These are phyloP conservation scores for Eudorina sp. DNA, from an alignment of 139 green algal genomes.

Conservation along the genomic window DNA sequence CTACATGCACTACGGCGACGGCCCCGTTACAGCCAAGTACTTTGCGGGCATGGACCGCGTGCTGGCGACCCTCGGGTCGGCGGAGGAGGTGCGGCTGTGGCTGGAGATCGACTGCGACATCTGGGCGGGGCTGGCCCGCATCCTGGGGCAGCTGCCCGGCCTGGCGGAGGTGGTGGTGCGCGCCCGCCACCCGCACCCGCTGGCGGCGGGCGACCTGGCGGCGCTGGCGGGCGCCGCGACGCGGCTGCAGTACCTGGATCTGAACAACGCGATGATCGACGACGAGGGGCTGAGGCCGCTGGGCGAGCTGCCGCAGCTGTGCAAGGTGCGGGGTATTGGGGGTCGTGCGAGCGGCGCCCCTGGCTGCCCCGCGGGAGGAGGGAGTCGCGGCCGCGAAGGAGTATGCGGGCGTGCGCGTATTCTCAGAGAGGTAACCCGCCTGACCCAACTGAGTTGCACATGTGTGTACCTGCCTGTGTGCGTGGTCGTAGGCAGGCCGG, in stretches of 20 bases:
- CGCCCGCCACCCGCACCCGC: constrained; percentile 13
- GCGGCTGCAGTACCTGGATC: constrained; percentile 25
- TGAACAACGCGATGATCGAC: neutral
- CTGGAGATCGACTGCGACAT: constrained; percentile 50
- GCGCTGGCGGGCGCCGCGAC: neutral
- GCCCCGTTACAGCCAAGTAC: neutral
- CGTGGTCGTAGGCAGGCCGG: too few species aligned
- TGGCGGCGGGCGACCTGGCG: constrained; percentile 3
- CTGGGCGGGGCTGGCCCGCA: constrained; percentile 30
- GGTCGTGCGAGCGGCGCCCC: too few species aligned
- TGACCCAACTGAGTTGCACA: too few species aligned
- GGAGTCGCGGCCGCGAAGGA: too few species aligned
- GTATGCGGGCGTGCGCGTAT: too few species aligned
- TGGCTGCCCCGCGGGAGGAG: too few species aligned
- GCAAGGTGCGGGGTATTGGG: constrained; percentile 31
- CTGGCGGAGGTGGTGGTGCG: constrained; percentile 47
- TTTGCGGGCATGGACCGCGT: constrained; percentile 31
- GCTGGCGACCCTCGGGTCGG: constrained; percentile 14
- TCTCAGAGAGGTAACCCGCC: too few species aligned
- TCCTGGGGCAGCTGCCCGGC: constrained; percentile 37
- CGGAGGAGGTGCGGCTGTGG: constrained; percentile 44
- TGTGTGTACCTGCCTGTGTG: too few species aligned
- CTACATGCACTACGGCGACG: constrained; percentile 38
- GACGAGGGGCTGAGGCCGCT: constrained; percentile 33
- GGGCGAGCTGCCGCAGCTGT: neutral